Percentiles rank a stretch among this genome's conserved stretches.
Evolutionary conservation across 345 rosid species (phyloP).

Genomic region (Syzygium oleosum): DNA sequence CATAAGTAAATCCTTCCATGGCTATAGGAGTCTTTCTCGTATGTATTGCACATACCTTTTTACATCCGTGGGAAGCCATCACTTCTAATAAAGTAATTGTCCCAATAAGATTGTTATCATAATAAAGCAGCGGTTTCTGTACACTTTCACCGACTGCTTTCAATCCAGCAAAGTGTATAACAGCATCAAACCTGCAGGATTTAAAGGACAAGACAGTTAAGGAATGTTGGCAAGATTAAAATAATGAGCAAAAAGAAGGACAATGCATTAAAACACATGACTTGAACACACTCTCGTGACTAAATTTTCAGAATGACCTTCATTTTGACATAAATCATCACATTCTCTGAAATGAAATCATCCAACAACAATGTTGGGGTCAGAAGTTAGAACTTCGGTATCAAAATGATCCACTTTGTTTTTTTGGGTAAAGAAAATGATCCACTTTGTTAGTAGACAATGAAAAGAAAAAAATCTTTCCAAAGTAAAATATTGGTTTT

Average conservation of each 20-base stretch:
- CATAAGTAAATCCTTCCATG: not conserved
- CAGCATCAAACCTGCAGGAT: slow-evolving; percentile 78
- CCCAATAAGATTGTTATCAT: slow-evolving; percentile 79
- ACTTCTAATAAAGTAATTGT: slow-evolving; percentile 83
- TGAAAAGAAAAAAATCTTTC: not conserved
- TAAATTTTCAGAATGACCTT: not conserved
- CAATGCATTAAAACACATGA: not conserved
- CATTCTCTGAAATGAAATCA: not conserved
- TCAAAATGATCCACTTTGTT: not conserved
- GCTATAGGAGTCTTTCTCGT: not conserved
- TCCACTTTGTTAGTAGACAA: not conserved
- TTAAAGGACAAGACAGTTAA: not conserved
- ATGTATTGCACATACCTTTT: slow-evolving; percentile 39
- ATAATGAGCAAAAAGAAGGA: not conserved
- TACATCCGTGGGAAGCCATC: slow-evolving; percentile 80
- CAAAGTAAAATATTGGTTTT: not conserved
- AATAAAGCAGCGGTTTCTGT: slow-evolving; percentile 72
- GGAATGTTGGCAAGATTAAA: not conserved
- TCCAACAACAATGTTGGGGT: not conserved
- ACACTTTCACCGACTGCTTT: slow-evolving; percentile 99
- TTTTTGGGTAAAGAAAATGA: not conserved
- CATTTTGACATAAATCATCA: not conserved
- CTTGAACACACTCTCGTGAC: not conserved
- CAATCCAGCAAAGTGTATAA: slow-evolving; percentile 97
- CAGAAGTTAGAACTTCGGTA: not conserved